These are phyloP conservation scores for Spathaspora sp. DNA, from an alignment of 1,139 yeast genomes.

Conservation along the genomic window DNA sequence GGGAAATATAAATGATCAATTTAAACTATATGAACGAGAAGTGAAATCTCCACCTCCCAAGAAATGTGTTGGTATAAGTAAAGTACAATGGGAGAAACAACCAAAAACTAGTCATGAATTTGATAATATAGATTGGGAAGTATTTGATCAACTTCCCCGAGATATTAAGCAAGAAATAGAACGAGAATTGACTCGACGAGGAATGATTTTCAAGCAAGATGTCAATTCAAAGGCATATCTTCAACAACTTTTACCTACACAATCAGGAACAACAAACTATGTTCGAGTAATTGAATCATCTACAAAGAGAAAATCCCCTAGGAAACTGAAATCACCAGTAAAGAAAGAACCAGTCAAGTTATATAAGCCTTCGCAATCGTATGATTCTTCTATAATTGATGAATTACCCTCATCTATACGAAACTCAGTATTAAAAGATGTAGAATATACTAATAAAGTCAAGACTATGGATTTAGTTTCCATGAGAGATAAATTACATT, in stretches of 20 bases:
- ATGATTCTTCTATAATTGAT: conserved; percentile 42
- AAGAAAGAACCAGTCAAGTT: conserved; percentile 6
- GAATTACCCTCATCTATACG: conserved; percentile 49
- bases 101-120: conserved; percentile 7
- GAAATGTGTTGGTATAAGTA: neutral
- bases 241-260: conserved; percentile 44
- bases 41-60: neutral
- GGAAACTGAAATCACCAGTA: conserved; percentile 12
- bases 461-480: conserved; percentile 29
- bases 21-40: conserved; percentile 1
- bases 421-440: conserved; percentile 41
- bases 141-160: conserved; percentile 53
- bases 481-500: conserved; percentile 30
- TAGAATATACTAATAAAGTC: conserved; percentile 29
- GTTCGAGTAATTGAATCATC: conserved; percentile 40
- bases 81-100: neutral
- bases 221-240: conserved; percentile 29
- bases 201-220: conserved; percentile 15
- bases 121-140: conserved; percentile 49
- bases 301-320: conserved; percentile 7
- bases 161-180: conserved; percentile 51
- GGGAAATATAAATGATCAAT: conserved; percentile 12
- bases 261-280: conserved; percentile 30
- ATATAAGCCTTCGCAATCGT: conserved; percentile 18
- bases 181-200: conserved; percentile 41